Base-by-base conservation (phyloP, 2,329 filamentous ascomycete genomes). In the Nemania diffusa region DNA sequence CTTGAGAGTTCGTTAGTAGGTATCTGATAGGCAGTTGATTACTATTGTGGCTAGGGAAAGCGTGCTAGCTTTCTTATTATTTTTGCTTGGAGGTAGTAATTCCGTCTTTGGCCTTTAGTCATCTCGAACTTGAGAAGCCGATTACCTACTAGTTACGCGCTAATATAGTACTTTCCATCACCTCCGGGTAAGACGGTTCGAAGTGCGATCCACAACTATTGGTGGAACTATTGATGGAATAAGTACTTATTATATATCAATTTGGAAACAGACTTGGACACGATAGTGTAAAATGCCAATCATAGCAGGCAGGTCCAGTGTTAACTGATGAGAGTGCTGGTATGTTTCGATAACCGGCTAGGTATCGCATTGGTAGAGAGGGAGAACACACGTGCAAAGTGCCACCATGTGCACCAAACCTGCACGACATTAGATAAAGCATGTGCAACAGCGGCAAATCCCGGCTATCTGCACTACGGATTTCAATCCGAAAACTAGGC, bases 381-480 rank as follows among this genome's bases (percentile, higher is more conserved):
- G 22, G 37, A 40, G 48, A 50, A 29, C 26, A 52, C 24, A 29
- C 26, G 26, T 53, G 32, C 52, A 13, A 22, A 48, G 52, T 57
- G 34, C 34, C 24, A 40, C 56, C 32, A 44, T 57, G 52, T n/a
- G 24, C 53, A 52, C 40, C 37, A 53, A 52, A 34, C 37, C 62
- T 65, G 63, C 53, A 57, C 44, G 57, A 65, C 61, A 68, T 64
- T 15, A n/a, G n/a, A n/a, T n/a, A 61, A 55, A 58, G 40, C 20
- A 55, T 32, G 40, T 48, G 63, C 48, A 27, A 61, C 24, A 27
- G n/a, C 48, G 58, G 62, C 46, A 40, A 42, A 44, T 65, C 58
- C 58, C 58, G 42, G 17, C 32, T 24, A 56, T 44, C 40, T 59
- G 51, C 50, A 24, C 44, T 48, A 20, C 50, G 15, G 50, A 32